phyloP scores from a whole-genome alignment of 169 alveolate genomes.

The Plasmodium adleri region DNA sequence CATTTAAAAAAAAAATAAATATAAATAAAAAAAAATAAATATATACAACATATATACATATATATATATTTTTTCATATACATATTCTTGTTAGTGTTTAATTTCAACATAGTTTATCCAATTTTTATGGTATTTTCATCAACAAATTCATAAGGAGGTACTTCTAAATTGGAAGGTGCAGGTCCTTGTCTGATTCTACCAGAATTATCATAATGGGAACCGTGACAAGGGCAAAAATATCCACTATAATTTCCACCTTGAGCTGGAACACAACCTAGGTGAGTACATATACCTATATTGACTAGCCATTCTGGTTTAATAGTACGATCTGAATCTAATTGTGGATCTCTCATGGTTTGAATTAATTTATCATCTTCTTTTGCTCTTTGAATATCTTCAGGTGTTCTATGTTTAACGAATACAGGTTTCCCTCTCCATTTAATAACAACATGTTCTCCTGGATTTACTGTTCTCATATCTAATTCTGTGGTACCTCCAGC shows the following conservation, averaged over 20 bases:
- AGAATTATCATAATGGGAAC: constrained; percentile 91
- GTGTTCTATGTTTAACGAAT: constrained; percentile 88
- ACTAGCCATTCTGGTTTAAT: constrained; percentile 91
- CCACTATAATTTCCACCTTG: constrained; percentile 90
- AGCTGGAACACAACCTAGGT: constrained; percentile 90
- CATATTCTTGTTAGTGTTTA: neutral
- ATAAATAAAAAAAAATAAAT: neutral
- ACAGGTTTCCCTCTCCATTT: constrained; percentile 92
- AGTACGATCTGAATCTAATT: constrained; percentile 87
- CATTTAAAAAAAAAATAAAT: neutral
- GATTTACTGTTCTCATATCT: constrained; percentile 86
- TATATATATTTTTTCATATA: no score
- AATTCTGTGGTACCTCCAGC: constrained; percentile 91
- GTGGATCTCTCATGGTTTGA: constrained; percentile 91
- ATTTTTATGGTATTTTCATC: constrained; percentile 89
- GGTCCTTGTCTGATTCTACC: constrained; percentile 92
- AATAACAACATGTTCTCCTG: constrained; percentile 88
- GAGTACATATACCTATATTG: constrained; percentile 90
- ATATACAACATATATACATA: neutral
- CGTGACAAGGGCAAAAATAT: constrained; percentile 92
- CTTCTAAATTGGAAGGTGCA: constrained; percentile 91
- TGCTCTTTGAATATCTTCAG: constrained; percentile 88
- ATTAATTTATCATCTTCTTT: constrained; percentile 86
- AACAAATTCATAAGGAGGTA: constrained; percentile 88
- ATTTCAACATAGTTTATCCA: constrained; percentile 75